phyloP scores from a whole-genome alignment of 345 rosid genomes.

The Ceriops tagal region DNA sequence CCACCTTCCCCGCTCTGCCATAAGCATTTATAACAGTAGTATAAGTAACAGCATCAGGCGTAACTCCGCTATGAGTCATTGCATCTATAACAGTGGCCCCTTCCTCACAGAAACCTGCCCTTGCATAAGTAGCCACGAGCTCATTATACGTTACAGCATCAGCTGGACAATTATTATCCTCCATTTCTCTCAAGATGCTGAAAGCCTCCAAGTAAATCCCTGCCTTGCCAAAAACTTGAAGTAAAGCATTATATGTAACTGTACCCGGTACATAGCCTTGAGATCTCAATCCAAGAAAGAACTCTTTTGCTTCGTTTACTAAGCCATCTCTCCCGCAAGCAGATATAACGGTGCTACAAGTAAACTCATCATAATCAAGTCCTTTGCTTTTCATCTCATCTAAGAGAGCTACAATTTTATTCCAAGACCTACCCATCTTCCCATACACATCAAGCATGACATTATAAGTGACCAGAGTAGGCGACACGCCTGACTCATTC shows the following conservation, averaged over 20 bases:
- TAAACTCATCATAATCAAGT: constrained; percentile 69
- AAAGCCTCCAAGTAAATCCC: constrained; percentile 70
- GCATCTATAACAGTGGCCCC: constrained; percentile 69
- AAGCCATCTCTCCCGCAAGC: constrained; percentile 90
- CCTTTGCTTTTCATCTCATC: constrained; percentile 66
- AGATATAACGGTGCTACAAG: constrained; percentile 83
- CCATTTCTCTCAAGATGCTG: constrained; percentile 80
- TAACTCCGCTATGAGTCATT: constrained; percentile 58
- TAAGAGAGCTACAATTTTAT: constrained; percentile 51
- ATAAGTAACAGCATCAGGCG: constrained; percentile 80
- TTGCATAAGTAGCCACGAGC: constrained; percentile 76
- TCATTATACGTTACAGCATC: constrained; percentile 85
- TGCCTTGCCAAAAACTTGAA: constrained; percentile 79
- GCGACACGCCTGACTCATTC: constrained; percentile 62
- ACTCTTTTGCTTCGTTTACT: constrained; percentile 66
- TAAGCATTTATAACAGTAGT: constrained; percentile 82
- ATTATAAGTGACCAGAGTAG: constrained; percentile 83
- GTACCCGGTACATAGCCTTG: constrained; percentile 73
- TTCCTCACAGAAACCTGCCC: constrained; percentile 76
- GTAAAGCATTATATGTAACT: constrained; percentile 68
- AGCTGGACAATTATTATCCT: constrained; percentile 58
- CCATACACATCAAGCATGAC: constrained; percentile 89
- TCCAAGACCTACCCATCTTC: constrained; percentile 83
- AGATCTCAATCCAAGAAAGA: constrained; percentile 62
- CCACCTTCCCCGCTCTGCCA: constrained; percentile 68